Evolutionary conservation across 805 yeast genomes (phyloP), one percentile per base, ranked within the genome.

Genomic region (Metschnikowia orientalis): DNA sequence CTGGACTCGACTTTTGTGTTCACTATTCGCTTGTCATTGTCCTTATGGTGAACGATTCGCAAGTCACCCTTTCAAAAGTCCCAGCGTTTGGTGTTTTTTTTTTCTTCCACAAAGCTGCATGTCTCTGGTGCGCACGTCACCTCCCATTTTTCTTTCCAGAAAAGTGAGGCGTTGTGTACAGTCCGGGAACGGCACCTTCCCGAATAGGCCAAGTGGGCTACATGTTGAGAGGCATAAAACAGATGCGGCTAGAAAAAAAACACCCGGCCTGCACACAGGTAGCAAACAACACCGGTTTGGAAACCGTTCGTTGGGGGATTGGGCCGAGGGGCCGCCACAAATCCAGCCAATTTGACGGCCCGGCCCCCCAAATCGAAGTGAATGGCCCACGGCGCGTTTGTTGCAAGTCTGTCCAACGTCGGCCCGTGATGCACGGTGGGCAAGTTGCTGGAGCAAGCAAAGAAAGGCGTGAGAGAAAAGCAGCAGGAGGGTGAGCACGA

Each of bases 401-500:
- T n/a, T n/a, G n/a, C n/a, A n/a, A n/a, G 25, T 23, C 25, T 23
- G 15, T 6, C 7, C 10, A 6, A 7, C 6, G 24, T 8, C 12
- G 6, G 25, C 7, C 25, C 7, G 16, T 9, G 25, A n/a, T 20
- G 23, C 23, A 20, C 11, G 23, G 9, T 4, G 26, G 26, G 34
- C 27, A 28, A 23, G 18, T 21, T 28, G 27, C 31, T 31, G 17
- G 26, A 37, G 42, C 45, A 41, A 36, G 23, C 40, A 35, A 29
- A 32, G 25, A 26, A 32, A 25, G 29, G 32, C 34, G 30, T 31
- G 38, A 20, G 18, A 20, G 18, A 17, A 28, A 27, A 38, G 37
- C 32, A 30, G 23, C 29, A 30, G 32, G 31, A 21, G 37, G 32
- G 42, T 33, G 37, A 39, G 43, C 38, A 34, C 13, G 11, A 10